Evolutionary conservation across 2,329 filamentous ascomycete species (phyloP).

Genomic region (Periglandula ipomoeae): DNA sequence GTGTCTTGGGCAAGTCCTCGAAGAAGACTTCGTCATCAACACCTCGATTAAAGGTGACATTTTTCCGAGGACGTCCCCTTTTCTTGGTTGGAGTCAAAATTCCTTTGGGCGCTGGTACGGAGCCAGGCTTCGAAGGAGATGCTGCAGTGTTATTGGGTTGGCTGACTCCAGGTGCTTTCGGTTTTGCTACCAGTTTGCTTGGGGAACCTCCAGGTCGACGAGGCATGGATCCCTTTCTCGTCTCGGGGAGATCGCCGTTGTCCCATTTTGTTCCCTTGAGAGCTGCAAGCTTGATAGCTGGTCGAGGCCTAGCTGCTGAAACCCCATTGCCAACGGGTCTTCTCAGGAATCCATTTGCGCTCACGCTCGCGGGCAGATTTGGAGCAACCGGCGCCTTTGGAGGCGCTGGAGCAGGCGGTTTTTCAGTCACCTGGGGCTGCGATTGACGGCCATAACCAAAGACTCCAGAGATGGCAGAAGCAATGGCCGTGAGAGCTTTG

Average conservation of each 20-base stretch:
- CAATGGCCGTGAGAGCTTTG: conserved; percentile 21
- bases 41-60: conserved; percentile 39
- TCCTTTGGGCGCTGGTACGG: conserved; percentile 34
- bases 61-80: conserved; percentile 37
- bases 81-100: conserved; percentile 45
- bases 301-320: conserved; percentile 8
- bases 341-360: background rate
- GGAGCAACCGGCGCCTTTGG: background rate
- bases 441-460: conserved; percentile 15
- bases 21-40: conserved; percentile 38
- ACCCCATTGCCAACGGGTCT: conserved; percentile 7
- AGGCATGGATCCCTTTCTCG: conserved; percentile 12
- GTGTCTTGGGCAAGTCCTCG: conserved; percentile 38
- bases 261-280: conserved; percentile 31
- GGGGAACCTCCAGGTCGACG: conserved; percentile 3
- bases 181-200: background rate
- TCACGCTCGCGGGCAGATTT: background rate
- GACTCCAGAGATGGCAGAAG: conserved; percentile 21
- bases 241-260: conserved; percentile 15
- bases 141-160: background rate
- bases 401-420: background rate
- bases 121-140: conserved; percentile 2
- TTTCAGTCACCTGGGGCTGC: conserved; percentile 9
- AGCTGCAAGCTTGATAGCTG: conserved; percentile 28
- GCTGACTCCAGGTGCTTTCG: background rate